Evolutionary conservation across 2,329 filamentous ascomycete genomes (phyloP).

Genomic region (Fusarium sp.): DNA sequence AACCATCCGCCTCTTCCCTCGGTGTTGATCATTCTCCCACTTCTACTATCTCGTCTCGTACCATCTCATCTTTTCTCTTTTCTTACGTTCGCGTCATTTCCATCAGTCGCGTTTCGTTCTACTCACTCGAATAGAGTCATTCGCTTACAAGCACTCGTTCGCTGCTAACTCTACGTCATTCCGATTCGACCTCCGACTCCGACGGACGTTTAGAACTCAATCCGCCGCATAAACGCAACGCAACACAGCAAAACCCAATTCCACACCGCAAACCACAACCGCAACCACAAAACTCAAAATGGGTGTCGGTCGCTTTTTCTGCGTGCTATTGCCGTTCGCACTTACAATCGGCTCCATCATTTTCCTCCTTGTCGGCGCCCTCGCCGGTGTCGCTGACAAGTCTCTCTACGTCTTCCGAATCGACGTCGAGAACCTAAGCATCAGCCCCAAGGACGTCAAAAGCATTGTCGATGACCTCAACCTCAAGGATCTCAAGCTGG

Average conservation of each 20-base stretch:
- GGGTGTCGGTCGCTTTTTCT: constrained; percentile 82
- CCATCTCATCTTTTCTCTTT: constrained; percentile 14
- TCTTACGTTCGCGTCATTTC: constrained; percentile 21
- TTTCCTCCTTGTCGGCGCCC: constrained; percentile 71
- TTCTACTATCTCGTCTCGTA: constrained; percentile 20
- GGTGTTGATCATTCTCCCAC: constrained; percentile 13
- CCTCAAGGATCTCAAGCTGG: constrained; percentile 37
- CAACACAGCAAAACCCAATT: not conserved
- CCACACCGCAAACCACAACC: constrained; percentile 1
- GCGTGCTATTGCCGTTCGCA: constrained; percentile 87
- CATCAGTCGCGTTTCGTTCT: constrained; percentile 11
- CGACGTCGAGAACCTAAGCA: constrained; percentile 70
- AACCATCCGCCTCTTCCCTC: constrained; percentile 34
- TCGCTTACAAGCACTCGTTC: constrained; percentile 39
- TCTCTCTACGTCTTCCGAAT: constrained; percentile 70
- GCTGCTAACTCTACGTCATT: constrained; percentile 44
- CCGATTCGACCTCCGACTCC: constrained; percentile 30
- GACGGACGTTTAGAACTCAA: constrained; percentile 26
- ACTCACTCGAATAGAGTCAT: constrained; percentile 29
- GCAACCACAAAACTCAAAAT: constrained; percentile 50
- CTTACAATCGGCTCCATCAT: constrained; percentile 83
- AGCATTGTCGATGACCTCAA: constrained; percentile 53
- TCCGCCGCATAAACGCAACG: constrained; percentile 12
- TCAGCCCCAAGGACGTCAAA: constrained; percentile 53
- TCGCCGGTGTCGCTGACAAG: constrained; percentile 69